phyloP scores from a whole-genome alignment of 805 yeast genomes.

The Zygosaccharomyces rouxii region DNA sequence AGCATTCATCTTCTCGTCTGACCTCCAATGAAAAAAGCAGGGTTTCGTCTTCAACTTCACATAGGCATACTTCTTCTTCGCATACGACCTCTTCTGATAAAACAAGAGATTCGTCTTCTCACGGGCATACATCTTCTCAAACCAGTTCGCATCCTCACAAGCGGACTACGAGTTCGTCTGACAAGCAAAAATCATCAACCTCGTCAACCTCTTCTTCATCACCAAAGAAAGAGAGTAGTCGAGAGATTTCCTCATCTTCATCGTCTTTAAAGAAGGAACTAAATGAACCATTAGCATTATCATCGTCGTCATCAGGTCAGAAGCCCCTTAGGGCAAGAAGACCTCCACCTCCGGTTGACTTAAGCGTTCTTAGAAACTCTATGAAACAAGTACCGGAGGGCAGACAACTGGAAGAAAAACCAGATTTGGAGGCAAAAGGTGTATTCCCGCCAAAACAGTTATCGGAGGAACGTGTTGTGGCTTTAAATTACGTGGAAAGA shows the following conservation, averaged over 20 bases:
- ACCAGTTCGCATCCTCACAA: not conserved
- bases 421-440: no score
- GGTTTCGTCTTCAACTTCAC: not conserved
- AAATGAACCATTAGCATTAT: not conserved
- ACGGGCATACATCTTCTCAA: not conserved
- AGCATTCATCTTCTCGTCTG: slow-evolving; percentile 3
- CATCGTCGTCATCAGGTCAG: not conserved
- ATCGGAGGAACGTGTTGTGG: not conserved
- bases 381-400: slow-evolving; percentile 2
- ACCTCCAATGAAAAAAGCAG: slow-evolving; percentile 1
- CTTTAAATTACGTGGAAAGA: not conserved
- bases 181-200: not conserved
- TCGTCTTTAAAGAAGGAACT: not conserved
- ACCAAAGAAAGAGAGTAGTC: not conserved
- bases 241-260: not conserved
- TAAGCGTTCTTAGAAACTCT: not conserved
- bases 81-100: not conserved
- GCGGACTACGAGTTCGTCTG: not conserved
- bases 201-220: not conserved
- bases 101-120: not conserved
- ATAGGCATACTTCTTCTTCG: slow-evolving; percentile 3
- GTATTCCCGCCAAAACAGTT: not conserved
- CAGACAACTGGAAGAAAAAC: not conserved
- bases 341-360: slow-evolving; percentile 5
- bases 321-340: not conserved